A percentile compares a stretch with the other conserved stretches of the same genome.
Conservation (phyloP, 2,329 filamentous ascomycete species). For the Neonectria magnoliae region DNA sequence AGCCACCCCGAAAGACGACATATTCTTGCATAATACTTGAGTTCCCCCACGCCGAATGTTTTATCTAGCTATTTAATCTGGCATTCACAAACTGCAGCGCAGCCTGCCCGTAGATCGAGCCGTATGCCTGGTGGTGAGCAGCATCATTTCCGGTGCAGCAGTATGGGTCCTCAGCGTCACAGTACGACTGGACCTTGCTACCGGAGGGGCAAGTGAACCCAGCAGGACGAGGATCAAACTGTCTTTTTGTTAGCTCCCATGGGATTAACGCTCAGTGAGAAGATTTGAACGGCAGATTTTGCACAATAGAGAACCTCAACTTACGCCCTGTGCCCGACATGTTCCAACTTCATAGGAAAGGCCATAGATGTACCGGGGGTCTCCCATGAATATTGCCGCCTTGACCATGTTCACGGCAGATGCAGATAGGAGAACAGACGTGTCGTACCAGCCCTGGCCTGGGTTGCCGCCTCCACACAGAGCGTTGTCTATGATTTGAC, state of each 20-base stretch:
- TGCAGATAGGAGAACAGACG: background rate
- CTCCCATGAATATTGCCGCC: constrained; percentile 8
- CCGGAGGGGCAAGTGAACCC: constrained; percentile 6
- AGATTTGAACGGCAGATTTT: no score
- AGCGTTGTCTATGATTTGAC: constrained; percentile 13
- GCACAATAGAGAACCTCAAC: background rate
- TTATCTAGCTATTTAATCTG: no score
- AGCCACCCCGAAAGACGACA: no score
- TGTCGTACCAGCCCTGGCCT: background rate
- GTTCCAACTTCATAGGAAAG: constrained; percentile 2
- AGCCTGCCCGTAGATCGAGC: constrained; percentile 5
- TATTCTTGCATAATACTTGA: no score
- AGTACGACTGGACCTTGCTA: constrained; percentile 11
- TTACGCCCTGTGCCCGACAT: background rate
- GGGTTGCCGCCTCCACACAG: constrained; percentile 3
- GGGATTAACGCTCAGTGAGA: no score
- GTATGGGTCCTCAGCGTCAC: constrained; percentile 3
- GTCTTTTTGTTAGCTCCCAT: background rate
- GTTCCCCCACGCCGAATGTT: no score
- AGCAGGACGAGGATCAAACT: constrained; percentile 9
- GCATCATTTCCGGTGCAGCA: constrained; percentile 7
- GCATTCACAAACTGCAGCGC: constrained; percentile 3
- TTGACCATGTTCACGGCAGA: constrained; percentile 5
- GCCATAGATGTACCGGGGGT: constrained; percentile 7
- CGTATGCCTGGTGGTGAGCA: constrained; percentile 1